Evolutionary conservation across 176 grass and related monocot species (phyloP).

Genomic region (Paspalum vaginatum): DNA sequence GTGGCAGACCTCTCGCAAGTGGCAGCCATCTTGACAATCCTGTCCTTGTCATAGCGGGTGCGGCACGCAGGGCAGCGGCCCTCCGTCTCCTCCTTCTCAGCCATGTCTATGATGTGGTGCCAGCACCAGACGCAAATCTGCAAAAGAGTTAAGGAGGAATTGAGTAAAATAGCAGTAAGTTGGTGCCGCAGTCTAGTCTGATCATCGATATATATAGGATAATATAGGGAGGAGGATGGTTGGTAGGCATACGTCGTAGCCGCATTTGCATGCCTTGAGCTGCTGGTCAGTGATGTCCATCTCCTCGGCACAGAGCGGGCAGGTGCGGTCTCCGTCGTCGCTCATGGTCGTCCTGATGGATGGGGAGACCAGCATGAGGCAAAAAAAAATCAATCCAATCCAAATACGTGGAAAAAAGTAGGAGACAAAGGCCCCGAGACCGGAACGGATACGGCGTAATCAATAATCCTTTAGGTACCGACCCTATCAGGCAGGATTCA

Average conservation of each 20-base stretch:
- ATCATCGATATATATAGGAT: neutral
- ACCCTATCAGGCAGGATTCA: neutral
- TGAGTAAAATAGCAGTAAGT: neutral
- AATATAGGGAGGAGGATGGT: neutral
- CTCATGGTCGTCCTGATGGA: slow-evolving; percentile 79
- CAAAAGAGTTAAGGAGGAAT: neutral
- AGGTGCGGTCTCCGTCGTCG: slow-evolving; percentile 90
- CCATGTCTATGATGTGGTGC: slow-evolving; percentile 98
- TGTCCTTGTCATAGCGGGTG: slow-evolving; percentile 86
- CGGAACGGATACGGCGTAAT: neutral
- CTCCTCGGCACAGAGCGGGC: slow-evolving; percentile 95
- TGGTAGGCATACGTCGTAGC: slow-evolving; percentile 65
- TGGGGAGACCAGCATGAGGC: neutral
- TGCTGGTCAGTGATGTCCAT: slow-evolving; percentile 99
- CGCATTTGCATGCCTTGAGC: slow-evolving; percentile 95
- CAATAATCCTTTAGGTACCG: neutral
- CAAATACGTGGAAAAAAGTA: neutral
- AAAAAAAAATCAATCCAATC: neutral
- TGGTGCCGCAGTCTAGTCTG: neutral
- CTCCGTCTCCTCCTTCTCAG: slow-evolving; percentile 92
- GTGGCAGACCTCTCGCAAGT: slow-evolving; percentile 65
- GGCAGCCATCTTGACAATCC: slow-evolving; percentile 90
- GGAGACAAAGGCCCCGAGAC: neutral
- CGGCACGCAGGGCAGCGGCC: slow-evolving; percentile 93
- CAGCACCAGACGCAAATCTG: slow-evolving; percentile 99